phyloP scores from a whole-genome alignment of 1,139 yeast genomes.

The Wickerhamiella pararugosa region DNA sequence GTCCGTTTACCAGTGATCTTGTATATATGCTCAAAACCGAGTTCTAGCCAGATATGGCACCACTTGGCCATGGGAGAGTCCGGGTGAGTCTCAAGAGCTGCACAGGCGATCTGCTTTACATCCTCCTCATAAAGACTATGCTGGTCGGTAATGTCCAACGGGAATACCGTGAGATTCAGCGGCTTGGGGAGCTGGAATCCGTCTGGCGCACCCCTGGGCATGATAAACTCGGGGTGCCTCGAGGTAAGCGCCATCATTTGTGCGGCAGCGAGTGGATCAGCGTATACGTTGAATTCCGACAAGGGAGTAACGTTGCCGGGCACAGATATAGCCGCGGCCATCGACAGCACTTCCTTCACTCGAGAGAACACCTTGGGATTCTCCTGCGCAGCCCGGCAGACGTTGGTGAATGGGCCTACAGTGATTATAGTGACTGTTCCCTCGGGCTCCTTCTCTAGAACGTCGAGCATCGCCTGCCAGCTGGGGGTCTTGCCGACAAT shows the following conservation, averaged over 20 bases:
- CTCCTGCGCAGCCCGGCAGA: conserved; percentile 28
- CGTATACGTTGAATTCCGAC: conserved; percentile 31
- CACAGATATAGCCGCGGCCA: conserved; percentile 28
- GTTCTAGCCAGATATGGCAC: conserved; percentile 25
- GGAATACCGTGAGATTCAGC: conserved; percentile 23
- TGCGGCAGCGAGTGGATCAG: conserved; percentile 30
- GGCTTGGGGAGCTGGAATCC: conserved; percentile 16
- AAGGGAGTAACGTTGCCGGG: conserved; percentile 30
- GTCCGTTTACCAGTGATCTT: conserved; percentile 13
- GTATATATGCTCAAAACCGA: conserved; percentile 21
- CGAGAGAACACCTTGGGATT: conserved; percentile 27
- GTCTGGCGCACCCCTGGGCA: conserved; percentile 19
- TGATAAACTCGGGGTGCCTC: conserved; percentile 18
- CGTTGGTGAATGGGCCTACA: conserved; percentile 29
- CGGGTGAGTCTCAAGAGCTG: conserved; percentile 8
- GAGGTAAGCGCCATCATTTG: conserved; percentile 26
- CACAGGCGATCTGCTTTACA: conserved; percentile 14
- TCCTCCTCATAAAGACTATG: conserved; percentile 21
- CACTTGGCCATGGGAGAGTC: conserved; percentile 24
- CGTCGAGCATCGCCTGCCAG: conserved; percentile 24
- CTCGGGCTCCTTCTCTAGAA: conserved; percentile 23
- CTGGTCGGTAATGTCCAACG: conserved; percentile 27
- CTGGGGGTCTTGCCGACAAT: conserved; percentile 21
- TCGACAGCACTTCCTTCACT: conserved; percentile 25
- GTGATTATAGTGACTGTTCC: conserved; percentile 27